Conservation (phyloP, 805 yeast species). For the Candida hungchunana region DNA sequence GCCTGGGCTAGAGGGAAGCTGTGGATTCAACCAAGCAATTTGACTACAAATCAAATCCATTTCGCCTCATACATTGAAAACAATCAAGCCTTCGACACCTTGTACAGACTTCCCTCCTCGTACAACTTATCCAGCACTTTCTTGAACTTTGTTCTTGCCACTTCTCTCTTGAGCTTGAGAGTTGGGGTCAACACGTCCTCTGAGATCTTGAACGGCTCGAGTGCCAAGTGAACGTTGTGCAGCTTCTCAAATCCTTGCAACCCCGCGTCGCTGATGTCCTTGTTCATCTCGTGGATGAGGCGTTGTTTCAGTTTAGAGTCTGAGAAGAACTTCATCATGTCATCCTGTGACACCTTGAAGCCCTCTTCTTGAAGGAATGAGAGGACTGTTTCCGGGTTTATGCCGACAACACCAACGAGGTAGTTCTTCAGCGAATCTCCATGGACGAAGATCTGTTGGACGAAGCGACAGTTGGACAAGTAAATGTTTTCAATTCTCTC, state of each 20-base stretch:
- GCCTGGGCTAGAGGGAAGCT: no score
- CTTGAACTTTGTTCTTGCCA: conserved; percentile 41
- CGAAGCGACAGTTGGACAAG: conserved; percentile 37
- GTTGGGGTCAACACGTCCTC: conserved; percentile 68
- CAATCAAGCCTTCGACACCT: conserved; percentile 7
- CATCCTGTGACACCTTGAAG: conserved; percentile 1
- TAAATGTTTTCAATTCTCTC: conserved; percentile 59
- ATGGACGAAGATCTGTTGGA: conserved; percentile 46
- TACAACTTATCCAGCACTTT: conserved; percentile 40
- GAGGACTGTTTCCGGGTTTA: conserved; percentile 36
- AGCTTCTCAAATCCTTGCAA: conserved; percentile 45
- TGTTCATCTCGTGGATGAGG: conserved; percentile 9
- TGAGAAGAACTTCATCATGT: conserved; percentile 3
- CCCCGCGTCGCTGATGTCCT: conserved; percentile 5
- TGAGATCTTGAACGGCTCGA: conserved; percentile 57
- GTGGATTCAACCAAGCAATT: no score
- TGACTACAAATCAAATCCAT: no score
- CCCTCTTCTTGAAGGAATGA: conserved; percentile 11
- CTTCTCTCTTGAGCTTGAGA: conserved; percentile 47
- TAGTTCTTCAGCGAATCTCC: conserved; percentile 50
- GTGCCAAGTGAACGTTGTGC: conserved; percentile 46
- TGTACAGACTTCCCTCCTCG: conserved; percentile 40
- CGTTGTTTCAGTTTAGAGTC: conserved; percentile 5
- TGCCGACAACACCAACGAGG: conserved; percentile 52
- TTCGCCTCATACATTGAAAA: no score